These are phyloP conservation scores for Cynara cardunculus DNA, from an alignment of 129 eudicot species.

Conservation along the genomic window DNA sequence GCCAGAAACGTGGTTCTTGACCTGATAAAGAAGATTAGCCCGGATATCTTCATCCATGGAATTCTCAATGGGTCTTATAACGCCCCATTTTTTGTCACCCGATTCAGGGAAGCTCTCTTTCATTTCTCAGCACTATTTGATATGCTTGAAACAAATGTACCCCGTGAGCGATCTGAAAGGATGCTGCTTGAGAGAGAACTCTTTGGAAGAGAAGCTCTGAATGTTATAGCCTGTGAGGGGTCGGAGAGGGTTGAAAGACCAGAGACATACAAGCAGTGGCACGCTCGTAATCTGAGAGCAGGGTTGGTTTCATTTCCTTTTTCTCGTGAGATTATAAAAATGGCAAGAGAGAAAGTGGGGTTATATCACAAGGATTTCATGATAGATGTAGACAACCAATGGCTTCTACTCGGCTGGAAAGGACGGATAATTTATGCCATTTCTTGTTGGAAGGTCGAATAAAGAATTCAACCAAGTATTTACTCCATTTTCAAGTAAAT, in stretches of 20 bases:
- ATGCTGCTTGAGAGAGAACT: constrained; percentile 68
- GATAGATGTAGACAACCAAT: constrained; percentile 62
- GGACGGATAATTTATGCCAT: constrained; percentile 62
- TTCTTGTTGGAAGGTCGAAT: constrained; percentile 60
- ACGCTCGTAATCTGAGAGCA: constrained; percentile 51
- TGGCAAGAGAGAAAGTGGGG: constrained; percentile 39
- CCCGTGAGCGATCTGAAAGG: constrained; percentile 58
- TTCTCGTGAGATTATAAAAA: constrained; percentile 26
- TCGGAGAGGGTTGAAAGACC: constrained; percentile 79
- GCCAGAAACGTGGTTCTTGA: constrained; percentile 55
- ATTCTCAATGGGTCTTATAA: constrained; percentile 65
- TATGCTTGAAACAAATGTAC: constrained; percentile 65
- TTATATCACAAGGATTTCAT: constrained; percentile 67
- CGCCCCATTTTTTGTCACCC: constrained; percentile 75
- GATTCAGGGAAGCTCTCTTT: constrained; percentile 73
- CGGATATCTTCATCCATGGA: constrained; percentile 68
- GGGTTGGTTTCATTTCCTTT: constrained; percentile 58
- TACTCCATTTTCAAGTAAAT: not conserved
- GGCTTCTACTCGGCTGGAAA: constrained; percentile 81
- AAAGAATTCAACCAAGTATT: not conserved
- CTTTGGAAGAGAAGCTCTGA: constrained; percentile 66
- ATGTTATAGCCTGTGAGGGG: constrained; percentile 86
- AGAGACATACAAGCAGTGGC: constrained; percentile 84
- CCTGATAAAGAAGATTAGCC: constrained; percentile 51
- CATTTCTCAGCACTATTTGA: constrained; percentile 77